Base-by-base conservation (phyloP, 2,329 filamentous ascomycete species). In the Parasarocladium wereldwijsianum region DNA sequence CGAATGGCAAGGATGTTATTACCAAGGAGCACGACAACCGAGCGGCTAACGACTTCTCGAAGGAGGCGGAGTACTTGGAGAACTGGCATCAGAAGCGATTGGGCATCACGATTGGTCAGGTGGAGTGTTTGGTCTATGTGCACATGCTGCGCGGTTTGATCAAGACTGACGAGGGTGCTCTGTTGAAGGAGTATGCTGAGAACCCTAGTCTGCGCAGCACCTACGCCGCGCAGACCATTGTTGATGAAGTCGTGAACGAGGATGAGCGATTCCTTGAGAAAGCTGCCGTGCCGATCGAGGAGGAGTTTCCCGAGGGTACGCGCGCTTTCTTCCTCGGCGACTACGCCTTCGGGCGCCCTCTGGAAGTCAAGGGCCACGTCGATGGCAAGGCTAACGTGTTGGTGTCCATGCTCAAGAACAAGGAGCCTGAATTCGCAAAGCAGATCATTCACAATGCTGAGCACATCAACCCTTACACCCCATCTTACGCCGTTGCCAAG, bases 301-400 rank as follows among this genome's bases (percentile, higher is more conserved):
- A 94, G 50, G 90, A 98, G 45, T 96, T 94, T 38, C 86, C 90
- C 0, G 56, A 76, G 32, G 77, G 75, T 22, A 81, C 83, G 2
- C 71, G 77, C 33, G 85, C 81, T 1, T 98, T 98, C 58, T 96
- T 93, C 62, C 60, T 98, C 3, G 90, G 90, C 26, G 86, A 94
- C 21, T 92, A 79, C 55, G 83, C 84, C 31, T 96, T 93, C 44
- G 90, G 90, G 11, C 73, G 86, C 21, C 87, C 90, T 4, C 59
- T 93, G n/a, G 76, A 90, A 49, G 74, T 98, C 14, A 68, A 70
- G 15, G 73, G 71, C 2, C 83, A 96, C 45, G 62, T 64, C 11
- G 64, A 70, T 35, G 76, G 81, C 44, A 86, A 82, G 51, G 73
- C 82, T 8, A 76, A 84, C 35, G 73, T 93, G 31, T 70, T 77